Base-by-base conservation (phyloP, 805 yeast genomes). In the Lipomyces starkeyi region DNA sequence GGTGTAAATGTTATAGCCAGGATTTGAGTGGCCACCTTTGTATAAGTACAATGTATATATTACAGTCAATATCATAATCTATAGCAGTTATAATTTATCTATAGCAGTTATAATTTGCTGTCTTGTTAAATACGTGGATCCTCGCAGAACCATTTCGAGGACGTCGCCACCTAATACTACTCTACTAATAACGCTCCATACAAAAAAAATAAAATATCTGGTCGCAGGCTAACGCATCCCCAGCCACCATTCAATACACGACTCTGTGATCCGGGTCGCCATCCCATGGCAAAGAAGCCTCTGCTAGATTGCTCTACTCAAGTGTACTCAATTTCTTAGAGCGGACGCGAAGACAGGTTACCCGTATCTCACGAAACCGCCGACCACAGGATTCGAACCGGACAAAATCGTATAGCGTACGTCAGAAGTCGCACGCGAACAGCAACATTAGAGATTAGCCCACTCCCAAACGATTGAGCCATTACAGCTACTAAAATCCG, bases 301-400 rank as follows among this genome's bases (percentile, higher is more conserved):
- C 71, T 68, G 71, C 71, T 68, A 63, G 69, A 68, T 68, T 65
- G 67, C 71, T 68, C 69, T 63, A 68, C 71, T 68, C 67, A 65
- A 68, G 71, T 47, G 58, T 68, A 58, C 63, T 68, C 67, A 54
- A 61, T 43, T 8, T 40, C 71, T 66, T 66, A 68, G 53, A 53
- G 60, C 67, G 69, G 60, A 37, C 69, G 60, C 62, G 43, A 27
- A 52, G 62, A 59, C 63, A 58, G 70, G 63, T 49, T 68, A 65
- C 71, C 63, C 71, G 37, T 49, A 61, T 60, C 62, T 49, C 27
- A 34, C 49, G 65, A 40, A 27, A 57, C 59, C 71, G 65, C 62
- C 71, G 35, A 65, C 71, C 71, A 68, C 70, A 68, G 49, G 69
- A 68, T 65, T 68, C 71, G 71, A 68, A 68, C 71, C 71, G 69